Evolutionary conservation across 768 basidiomycete genomes (phyloP).

Genomic region (Naganishia vaughanmartiniae): DNA sequence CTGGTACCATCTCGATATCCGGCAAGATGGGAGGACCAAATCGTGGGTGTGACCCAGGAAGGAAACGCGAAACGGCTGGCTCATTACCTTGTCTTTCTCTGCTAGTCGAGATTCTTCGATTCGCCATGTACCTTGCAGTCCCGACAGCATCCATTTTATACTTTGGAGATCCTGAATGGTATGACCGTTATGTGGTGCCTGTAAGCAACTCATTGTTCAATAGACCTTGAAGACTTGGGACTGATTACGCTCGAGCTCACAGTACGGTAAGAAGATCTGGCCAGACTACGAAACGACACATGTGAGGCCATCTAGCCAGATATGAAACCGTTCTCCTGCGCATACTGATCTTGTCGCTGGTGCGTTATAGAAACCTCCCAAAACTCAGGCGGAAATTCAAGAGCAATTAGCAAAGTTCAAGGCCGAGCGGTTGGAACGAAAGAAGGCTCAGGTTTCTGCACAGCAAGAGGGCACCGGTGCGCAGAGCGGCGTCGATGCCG

Average conservation of each 20-base stretch:
- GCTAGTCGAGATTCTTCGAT: conserved; percentile 28
- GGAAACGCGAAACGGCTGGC: not conserved
- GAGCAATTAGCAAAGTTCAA: conserved; percentile 28
- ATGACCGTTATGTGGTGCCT: conserved; percentile 30
- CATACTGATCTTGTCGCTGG: not conserved
- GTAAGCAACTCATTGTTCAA: not conserved
- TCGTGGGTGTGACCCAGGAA: conserved; percentile 5
- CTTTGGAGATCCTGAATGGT: conserved; percentile 31
- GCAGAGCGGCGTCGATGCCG: not conserved
- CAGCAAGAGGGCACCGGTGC: not conserved
- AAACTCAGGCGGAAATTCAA: conserved; percentile 31
- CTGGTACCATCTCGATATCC: not conserved
- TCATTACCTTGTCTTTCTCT: not conserved
- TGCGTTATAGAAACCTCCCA: conserved; percentile 24
- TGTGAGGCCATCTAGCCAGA: conserved; percentile 7
- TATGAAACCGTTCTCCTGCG: not conserved
- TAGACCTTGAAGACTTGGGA: not conserved
- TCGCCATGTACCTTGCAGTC: conserved; percentile 28
- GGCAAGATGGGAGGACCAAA: conserved; percentile 29
- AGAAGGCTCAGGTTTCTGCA: not conserved
- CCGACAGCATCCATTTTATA: conserved; percentile 27
- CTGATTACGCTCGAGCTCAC: not conserved
- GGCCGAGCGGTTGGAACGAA: conserved; percentile 1
- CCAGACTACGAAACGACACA: conserved; percentile 31
- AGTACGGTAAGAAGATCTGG: conserved; percentile 30